Percentiles rank a stretch among this genome's conserved stretches.
Conservation (phyloP, 2,329 filamentous ascomycete genomes). For the Onygenales sp. region DNA sequence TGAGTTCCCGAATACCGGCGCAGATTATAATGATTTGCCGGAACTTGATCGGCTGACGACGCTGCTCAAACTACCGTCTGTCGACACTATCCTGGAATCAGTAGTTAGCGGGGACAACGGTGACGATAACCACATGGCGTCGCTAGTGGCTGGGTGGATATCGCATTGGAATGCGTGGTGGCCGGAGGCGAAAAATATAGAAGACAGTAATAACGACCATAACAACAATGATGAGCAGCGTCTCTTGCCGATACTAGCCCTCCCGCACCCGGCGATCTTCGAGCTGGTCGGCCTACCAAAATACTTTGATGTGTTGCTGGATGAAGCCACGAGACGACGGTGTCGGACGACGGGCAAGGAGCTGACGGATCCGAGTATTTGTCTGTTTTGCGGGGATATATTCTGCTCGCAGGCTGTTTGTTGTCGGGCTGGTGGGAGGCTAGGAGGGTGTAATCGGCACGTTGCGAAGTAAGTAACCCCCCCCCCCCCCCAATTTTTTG, state of each 20-base stretch:
- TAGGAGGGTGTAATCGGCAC: slow-evolving; percentile 86
- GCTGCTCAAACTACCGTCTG: slow-evolving; percentile 62
- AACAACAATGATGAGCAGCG: not conserved
- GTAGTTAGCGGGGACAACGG: slow-evolving; percentile 34
- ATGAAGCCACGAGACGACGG: slow-evolving; percentile 72
- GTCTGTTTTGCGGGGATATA: slow-evolving; percentile 91
- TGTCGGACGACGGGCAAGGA: slow-evolving; percentile 91
- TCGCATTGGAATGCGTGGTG: slow-evolving; percentile 35
- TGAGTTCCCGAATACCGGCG: slow-evolving; percentile 66
- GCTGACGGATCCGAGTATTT: slow-evolving; percentile 80
- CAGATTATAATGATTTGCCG: slow-evolving; percentile 37
- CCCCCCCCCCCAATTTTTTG: not conserved
- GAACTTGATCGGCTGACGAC: slow-evolving; percentile 77
- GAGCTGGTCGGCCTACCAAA: slow-evolving; percentile 87
- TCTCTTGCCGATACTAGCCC: slow-evolving; percentile 31
- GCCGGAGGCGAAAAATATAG: slow-evolving; percentile 19
- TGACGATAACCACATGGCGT: slow-evolving; percentile 34
- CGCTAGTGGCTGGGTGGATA: slow-evolving; percentile 62
- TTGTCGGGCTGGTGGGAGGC: slow-evolving; percentile 57
- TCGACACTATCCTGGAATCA: slow-evolving; percentile 66
- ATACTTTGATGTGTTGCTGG: slow-evolving; percentile 85
- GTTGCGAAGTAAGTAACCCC: slow-evolving; percentile 58
- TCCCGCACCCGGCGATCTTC: slow-evolving; percentile 82
- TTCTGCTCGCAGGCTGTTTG: slow-evolving; percentile 93
- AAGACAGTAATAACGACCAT: slow-evolving; percentile 14